A percentile compares a stretch with the other conserved stretches of the same genome.
Conservation (phyloP, 169 alveolate genomes). For the Plasmodium yoelii region DNA sequence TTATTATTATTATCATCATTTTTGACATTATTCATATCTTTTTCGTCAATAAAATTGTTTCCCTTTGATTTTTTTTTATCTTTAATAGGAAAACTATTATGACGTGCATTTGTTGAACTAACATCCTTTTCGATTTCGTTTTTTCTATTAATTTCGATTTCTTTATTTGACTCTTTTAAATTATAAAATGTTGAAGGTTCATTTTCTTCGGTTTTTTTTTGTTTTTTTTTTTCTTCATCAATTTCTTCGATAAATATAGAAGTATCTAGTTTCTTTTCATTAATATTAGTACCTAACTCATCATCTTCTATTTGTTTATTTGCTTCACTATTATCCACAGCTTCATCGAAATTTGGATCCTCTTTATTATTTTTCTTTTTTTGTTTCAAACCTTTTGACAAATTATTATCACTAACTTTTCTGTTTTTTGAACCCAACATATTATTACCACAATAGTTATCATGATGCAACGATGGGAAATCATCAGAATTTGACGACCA, state of each 20-base stretch:
- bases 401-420: not conserved
- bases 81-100: not conserved
- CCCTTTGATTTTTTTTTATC: slow-evolving; percentile 15
- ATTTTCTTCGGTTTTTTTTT: not conserved
- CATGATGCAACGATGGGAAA: slow-evolving; percentile 31
- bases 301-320: not conserved
- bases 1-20: slow-evolving; percentile 17
- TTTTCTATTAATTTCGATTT: not conserved
- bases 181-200: slow-evolving; percentile 7
- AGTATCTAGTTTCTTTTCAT: slow-evolving; percentile 8
- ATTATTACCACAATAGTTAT: not conserved
- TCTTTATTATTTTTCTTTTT: slow-evolving; percentile 22
- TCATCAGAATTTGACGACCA: slow-evolving; percentile 13
- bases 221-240: slow-evolving; percentile 19
- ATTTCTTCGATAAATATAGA: not conserved
- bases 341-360: slow-evolving; percentile 1
- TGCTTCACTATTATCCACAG: not conserved
- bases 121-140: not conserved
- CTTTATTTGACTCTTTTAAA: slow-evolving; percentile 18
- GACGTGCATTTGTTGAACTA: not conserved
- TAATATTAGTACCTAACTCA: not conserved
- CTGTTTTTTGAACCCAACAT: slow-evolving; percentile 2
- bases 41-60: slow-evolving; percentile 12
- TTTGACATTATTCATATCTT: slow-evolving; percentile 6
- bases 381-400: slow-evolving; percentile 10